phyloP scores from a whole-genome alignment of 139 green algal genomes.

The Chlorella sp. region DNA sequence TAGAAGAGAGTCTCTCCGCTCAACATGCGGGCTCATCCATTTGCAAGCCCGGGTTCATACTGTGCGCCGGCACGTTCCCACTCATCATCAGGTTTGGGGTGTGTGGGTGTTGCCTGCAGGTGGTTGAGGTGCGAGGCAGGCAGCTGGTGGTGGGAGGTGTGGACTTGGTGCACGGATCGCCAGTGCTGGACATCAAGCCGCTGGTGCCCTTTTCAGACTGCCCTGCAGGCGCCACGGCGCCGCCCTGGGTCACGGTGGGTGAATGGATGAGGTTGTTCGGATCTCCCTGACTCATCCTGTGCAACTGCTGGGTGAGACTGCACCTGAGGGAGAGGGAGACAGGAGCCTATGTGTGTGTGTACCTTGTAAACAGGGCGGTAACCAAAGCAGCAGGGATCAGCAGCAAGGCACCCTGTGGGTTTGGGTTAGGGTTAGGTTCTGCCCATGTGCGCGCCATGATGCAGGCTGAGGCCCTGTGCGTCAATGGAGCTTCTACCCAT shows the following conservation, averaged over 20 bases:
- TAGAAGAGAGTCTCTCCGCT: no score
- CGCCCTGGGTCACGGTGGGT: slow-evolving; percentile 70
- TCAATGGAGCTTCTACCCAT: no score
- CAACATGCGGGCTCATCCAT: background rate
- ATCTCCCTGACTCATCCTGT: background rate
- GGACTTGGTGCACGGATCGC: slow-evolving; percentile 87
- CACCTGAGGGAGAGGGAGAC: background rate
- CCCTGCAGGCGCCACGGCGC: slow-evolving; percentile 52
- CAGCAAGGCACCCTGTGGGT: background rate
- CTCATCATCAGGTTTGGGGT: no score
- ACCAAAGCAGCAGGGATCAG: background rate
- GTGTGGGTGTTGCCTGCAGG: background rate
- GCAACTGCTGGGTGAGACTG: background rate
- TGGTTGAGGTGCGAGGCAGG: slow-evolving; percentile 16
- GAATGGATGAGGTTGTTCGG: no score
- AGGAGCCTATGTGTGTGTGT: background rate
- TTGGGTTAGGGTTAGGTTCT: background rate
- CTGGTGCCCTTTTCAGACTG: slow-evolving; percentile 70
- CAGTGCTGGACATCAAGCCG: slow-evolving; percentile 91
- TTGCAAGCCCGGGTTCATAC: background rate
- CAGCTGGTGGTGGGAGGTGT: slow-evolving; percentile 63
- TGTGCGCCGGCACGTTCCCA: no score
- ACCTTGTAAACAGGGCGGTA: background rate
- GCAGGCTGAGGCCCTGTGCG: background rate
- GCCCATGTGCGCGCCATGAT: background rate